These are phyloP conservation scores for Papiliotrema terrestris DNA, from an alignment of 1,284 basidiomycete genomes.

Conservation along the genomic window DNA sequence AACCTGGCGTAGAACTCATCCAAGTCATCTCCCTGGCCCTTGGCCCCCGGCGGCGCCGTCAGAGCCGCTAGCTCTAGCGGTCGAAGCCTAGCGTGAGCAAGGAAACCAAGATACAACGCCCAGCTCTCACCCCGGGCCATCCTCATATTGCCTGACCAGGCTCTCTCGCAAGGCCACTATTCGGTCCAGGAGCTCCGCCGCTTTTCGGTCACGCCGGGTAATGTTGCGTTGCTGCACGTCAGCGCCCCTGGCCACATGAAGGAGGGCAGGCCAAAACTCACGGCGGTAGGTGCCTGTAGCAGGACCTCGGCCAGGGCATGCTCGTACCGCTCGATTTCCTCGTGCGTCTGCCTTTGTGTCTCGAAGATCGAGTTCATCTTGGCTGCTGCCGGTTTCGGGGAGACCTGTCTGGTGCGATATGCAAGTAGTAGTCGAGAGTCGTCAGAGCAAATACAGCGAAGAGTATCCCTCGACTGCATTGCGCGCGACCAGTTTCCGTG, in stretches of 20 bases:
- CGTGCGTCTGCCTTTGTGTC: constrained; percentile 86
- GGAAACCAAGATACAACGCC: too few relatives aligned
- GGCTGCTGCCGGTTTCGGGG: neutral
- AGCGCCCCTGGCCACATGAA: too few relatives aligned
- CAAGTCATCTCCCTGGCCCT: constrained; percentile 61
- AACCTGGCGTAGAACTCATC: constrained; percentile 92
- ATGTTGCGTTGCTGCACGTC: constrained; percentile 50
- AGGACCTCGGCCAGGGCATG: constrained; percentile 55
- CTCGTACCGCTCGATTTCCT: constrained; percentile 88
- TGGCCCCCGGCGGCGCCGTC: constrained; percentile 50
- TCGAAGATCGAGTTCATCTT: constrained; percentile 88
- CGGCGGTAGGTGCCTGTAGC: constrained; percentile 46
- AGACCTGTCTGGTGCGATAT: neutral
- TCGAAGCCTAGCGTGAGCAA: constrained; percentile 51
- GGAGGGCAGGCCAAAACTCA: constrained; percentile 29
- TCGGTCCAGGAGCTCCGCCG: constrained; percentile 77
- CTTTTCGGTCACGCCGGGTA: constrained; percentile 79
- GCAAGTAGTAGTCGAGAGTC: neutral
- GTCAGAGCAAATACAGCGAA: too few relatives aligned
- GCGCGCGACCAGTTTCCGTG: too few relatives aligned
- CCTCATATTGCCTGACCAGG: constrained; percentile 68
- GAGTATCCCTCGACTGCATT: too few relatives aligned
- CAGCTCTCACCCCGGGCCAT: constrained; percentile 57
- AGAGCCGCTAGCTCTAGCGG: constrained; percentile 43
- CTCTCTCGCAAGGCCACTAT: constrained; percentile 66